Evolutionary conservation across 1,284 basidiomycete genomes (phyloP).

Genomic region (Naganishia sp.): DNA sequence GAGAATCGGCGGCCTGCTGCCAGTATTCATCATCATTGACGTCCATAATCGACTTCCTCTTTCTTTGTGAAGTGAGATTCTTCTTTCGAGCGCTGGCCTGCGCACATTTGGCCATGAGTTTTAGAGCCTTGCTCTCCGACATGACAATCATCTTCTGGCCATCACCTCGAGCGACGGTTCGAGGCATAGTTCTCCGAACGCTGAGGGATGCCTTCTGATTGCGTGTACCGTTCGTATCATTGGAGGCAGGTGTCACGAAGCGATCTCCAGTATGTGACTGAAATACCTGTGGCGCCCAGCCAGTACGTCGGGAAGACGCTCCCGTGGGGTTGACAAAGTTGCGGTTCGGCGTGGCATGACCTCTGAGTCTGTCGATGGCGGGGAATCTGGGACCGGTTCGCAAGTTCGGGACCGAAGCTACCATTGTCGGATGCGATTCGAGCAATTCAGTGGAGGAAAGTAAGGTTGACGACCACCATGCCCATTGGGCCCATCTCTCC

Average conservation of each 20-base stretch:
- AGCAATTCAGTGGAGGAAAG: too few relatives aligned
- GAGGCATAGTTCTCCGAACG: conserved; percentile 14
- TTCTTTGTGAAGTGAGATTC: conserved; percentile 7
- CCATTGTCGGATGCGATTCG: not conserved
- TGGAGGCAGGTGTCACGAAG: conserved; percentile 4
- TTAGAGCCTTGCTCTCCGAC: conserved; percentile 27
- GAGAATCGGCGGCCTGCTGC: not conserved
- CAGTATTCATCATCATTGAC: not conserved
- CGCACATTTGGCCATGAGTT: conserved; percentile 24
- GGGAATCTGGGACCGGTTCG: not conserved
- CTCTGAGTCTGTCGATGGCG: conserved; percentile 4
- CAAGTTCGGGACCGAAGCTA: not conserved
- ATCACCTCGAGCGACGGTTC: not conserved
- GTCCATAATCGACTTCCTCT: not conserved
- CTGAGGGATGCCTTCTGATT: conserved; percentile 4
- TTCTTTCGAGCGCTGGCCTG: conserved; percentile 24
- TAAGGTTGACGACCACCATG: not conserved
- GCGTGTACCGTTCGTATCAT: not conserved
- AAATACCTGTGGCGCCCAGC: not conserved
- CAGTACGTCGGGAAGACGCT: not conserved
- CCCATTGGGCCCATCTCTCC: not conserved
- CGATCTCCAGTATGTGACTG: not conserved
- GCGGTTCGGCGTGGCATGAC: conserved; percentile 9
- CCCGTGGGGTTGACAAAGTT: not conserved
- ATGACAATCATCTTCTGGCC: conserved; percentile 20